These are phyloP conservation scores for Plasmodium knowlesi DNA, from an alignment of 169 alveolate genomes.

Conservation along the genomic window DNA sequence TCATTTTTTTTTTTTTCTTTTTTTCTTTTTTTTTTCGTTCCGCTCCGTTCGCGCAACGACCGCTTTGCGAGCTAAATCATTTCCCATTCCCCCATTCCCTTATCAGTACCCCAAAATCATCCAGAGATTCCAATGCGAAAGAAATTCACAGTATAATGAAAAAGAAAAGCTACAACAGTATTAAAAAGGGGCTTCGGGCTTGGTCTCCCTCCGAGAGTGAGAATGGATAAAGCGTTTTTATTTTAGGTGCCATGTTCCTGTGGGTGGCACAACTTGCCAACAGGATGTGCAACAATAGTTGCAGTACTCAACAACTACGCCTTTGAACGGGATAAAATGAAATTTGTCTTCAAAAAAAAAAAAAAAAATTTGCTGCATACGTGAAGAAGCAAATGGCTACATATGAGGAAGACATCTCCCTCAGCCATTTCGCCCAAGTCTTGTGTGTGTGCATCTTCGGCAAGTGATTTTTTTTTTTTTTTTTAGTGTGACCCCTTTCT, in stretches of 20 bases:
- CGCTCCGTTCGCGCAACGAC: not conserved
- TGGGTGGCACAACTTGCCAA: not conserved
- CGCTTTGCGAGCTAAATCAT: not conserved
- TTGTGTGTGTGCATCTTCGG: not conserved
- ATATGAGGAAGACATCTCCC: not conserved
- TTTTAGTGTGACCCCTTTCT: not conserved
- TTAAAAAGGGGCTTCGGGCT: slow-evolving; percentile 34
- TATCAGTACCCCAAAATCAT: slow-evolving; percentile 13
- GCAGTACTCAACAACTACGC: not conserved
- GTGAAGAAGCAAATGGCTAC: not conserved
- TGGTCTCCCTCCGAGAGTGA: slow-evolving; percentile 50
- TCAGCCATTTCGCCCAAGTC: no score
- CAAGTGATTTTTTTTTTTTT: not conserved
- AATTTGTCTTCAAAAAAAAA: not conserved
- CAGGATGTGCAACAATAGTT: not conserved
- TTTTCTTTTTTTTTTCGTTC: not conserved
- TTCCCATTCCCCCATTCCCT: not conserved
- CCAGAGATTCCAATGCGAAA: slow-evolving; percentile 14
- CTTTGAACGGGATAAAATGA: not conserved
- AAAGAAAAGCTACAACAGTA: slow-evolving; percentile 39
- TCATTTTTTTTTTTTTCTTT: not conserved
- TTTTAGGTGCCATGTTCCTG: not conserved
- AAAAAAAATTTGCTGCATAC: not conserved
- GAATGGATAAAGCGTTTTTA: not conserved
- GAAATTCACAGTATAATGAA: slow-evolving; percentile 42